phyloP scores from a whole-genome alignment of 2,329 filamentous ascomycete species.

The Diaporthe ilicicola region DNA sequence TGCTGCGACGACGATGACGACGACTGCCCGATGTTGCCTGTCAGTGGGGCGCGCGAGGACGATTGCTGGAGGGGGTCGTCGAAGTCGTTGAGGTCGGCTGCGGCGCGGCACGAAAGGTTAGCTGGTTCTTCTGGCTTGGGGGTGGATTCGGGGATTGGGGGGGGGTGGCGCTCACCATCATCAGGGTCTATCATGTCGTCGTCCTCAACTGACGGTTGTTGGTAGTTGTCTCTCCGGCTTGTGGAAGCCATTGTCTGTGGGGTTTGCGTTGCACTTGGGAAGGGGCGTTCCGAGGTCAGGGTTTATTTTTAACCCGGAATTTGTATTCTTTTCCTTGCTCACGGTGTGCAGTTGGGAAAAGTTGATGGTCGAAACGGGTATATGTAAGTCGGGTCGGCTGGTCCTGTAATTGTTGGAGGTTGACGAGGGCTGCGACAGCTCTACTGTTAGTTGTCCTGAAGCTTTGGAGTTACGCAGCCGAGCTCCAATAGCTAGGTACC shows the following conservation, averaged over 20 bases:
- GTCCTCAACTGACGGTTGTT: conserved; percentile 65
- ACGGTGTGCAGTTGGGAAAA: neutral
- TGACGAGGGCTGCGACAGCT: conserved; percentile 33
- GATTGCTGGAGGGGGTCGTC: conserved; percentile 80
- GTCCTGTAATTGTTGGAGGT: conserved; percentile 24
- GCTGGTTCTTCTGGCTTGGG: neutral
- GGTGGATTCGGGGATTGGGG: neutral
- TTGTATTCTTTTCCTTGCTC: neutral
- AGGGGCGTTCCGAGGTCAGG: neutral
- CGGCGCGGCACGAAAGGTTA: neutral
- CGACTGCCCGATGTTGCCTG: conserved; percentile 78
- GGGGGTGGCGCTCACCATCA: conserved; percentile 65
- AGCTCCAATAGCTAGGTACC: conserved; percentile 37
- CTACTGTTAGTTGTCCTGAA: conserved; percentile 40
- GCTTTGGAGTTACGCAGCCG: conserved; percentile 27
- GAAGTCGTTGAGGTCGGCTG: conserved; percentile 89
- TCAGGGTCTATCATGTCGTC: conserved; percentile 82
- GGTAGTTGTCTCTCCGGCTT: conserved; percentile 63
- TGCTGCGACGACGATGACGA: conserved; percentile 62
- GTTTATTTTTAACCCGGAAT: neutral
- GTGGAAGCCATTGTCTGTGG: conserved; percentile 54
- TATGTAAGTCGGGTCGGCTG: neutral
- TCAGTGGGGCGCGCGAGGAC: conserved; percentile 80
- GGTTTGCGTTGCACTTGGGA: conserved; percentile 5
- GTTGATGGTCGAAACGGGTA: neutral